Evolutionary conservation across 2,329 filamentous ascomycete species (phyloP), one percentile per base, ranked within the genome.

Genomic region (Colletotrichum cuscutae): DNA sequence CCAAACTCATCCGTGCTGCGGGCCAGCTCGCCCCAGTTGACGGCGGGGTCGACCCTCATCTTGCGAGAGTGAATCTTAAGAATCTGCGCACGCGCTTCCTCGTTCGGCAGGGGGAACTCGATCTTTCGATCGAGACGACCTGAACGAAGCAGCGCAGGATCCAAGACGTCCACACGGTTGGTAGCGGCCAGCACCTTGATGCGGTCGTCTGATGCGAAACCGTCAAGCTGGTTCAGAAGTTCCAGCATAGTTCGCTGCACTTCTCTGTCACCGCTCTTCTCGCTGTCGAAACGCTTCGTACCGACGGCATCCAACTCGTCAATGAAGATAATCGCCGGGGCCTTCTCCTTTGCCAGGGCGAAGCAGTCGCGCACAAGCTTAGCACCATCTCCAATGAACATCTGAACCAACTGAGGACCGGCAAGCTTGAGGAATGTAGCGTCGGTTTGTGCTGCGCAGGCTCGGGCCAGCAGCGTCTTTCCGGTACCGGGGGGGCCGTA

Each of bases 161-260:
- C 96, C 22, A 98, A 89, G 8, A 98, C 95, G 80, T 98, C 96
- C 71, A 98, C 93, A 82, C 95, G 92, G 87, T 98, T 98, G 28
- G 95, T 98, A 57, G 95, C 95, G 4, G 95, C 95, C 64, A 98
- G 89, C 5, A 98, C 96, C 87, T 98, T 98, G 88, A 98, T 97
- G 64, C 95, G 92, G 81, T 98, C 96, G 81, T 98, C 95, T 7
- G 95, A 98, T 0, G 97, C 97, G 81, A 99, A 99, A 66, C 97
- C 97, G 81, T 99, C 97, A 1, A 99, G 91, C 86, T 99, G 97
- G 86, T 99, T 99, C 76, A 99, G 93, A 68, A 99, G 90, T 84
- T 99, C 97, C 86, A 99, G 88, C 97, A 99, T 99, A 71, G 97
- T 99, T 82, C 97, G 91, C 86, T 99, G 97, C 56, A 99, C 97